phyloP scores from a whole-genome alignment of 495 filamentous ascomycete species.

The Daldinia bambusicola region DNA sequence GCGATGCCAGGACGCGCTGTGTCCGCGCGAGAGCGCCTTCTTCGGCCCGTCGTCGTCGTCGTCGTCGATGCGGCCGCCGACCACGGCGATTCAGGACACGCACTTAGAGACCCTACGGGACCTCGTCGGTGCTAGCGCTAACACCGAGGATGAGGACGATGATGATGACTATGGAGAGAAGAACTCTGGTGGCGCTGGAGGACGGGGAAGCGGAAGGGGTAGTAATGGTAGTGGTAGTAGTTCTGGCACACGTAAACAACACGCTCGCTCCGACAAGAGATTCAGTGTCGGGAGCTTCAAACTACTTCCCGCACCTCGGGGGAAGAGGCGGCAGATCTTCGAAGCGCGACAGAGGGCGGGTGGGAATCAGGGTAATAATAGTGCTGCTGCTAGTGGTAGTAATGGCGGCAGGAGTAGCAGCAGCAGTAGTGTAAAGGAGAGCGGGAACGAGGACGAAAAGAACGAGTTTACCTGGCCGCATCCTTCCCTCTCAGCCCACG shows the following conservation, averaged over 20 bases:
- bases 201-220: too few species aligned
- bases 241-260: neutral
- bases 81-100: neutral
- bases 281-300: constrained; percentile 23
- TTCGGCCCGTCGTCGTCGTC: neutral
- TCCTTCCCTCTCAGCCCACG: neutral
- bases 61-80: too few species aligned
- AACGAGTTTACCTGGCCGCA: neutral
- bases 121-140: neutral
- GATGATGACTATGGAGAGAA: too few species aligned
- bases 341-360: neutral
- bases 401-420: neutral
- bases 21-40: constrained; percentile 41
- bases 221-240: too few species aligned
- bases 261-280: neutral
- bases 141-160: neutral
- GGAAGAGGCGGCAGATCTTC: neutral
- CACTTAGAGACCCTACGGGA: neutral
- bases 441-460: neutral
- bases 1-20: constrained; percentile 31
- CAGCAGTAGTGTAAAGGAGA: neutral
- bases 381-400: too few species aligned
- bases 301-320: constrained; percentile 33
- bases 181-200: too few species aligned
- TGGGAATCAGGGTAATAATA: too few species aligned